These are phyloP conservation scores for Aspergillus sp. DNA, from an alignment of 2,329 filamentous ascomycete species.

Conservation along the genomic window DNA sequence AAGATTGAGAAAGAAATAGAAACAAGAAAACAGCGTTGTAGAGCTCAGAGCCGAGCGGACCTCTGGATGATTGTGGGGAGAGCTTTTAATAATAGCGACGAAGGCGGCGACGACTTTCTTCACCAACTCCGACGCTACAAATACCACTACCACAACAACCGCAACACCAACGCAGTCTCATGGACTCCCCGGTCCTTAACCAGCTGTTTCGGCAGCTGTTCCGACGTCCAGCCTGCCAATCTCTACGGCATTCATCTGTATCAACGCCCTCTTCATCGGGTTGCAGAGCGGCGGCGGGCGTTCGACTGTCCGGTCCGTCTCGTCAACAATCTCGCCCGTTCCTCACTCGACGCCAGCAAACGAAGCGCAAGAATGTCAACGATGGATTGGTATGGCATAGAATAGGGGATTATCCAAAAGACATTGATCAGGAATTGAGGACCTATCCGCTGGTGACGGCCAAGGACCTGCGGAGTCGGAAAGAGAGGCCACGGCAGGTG, in stretches of 20 bases:
- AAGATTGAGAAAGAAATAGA: background rate
- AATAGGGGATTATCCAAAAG: slow-evolving; percentile 65
- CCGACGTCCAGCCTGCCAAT: slow-evolving; percentile 61
- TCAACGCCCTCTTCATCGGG: slow-evolving; percentile 2
- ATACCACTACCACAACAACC: slow-evolving; percentile 3
- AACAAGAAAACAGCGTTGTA: background rate
- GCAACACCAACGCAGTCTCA: slow-evolving; percentile 30
- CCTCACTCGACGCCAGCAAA: slow-evolving; percentile 27
- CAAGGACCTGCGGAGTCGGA: slow-evolving; percentile 64
- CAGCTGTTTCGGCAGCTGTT: slow-evolving; percentile 83
- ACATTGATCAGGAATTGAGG: slow-evolving; percentile 73
- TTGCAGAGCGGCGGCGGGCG: slow-evolving; percentile 12
- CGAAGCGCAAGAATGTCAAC: slow-evolving; percentile 34
- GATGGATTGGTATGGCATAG: slow-evolving; percentile 79
- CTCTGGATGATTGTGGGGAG: background rate
- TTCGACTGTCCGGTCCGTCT: slow-evolving; percentile 16
- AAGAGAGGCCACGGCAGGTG: slow-evolving; percentile 72
- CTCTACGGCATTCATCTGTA: slow-evolving; percentile 38
- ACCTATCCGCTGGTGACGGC: slow-evolving; percentile 79
- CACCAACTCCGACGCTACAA: background rate
- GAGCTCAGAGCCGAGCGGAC: background rate
- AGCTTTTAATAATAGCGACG: background rate
- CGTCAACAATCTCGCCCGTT: slow-evolving; percentile 31
- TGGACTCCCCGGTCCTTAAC: slow-evolving; percentile 75
- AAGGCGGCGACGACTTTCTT: slow-evolving; percentile 7